Conservation (phyloP, 176 grass and related monocot species). For the Carex pumila region DNA sequence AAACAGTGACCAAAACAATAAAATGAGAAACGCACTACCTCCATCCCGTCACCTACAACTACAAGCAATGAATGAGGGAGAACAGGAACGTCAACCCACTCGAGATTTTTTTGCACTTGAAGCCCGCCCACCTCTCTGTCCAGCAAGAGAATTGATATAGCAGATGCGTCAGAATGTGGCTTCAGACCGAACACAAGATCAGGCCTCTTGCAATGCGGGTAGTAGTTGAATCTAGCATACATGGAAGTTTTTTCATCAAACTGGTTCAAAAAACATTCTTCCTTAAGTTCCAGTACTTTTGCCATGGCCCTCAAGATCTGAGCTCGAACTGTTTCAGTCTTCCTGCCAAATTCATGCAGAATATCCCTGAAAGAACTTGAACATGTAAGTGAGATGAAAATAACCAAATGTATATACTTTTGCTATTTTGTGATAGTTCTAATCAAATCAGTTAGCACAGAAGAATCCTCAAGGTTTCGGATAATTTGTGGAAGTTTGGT, state of each 20-base stretch:
- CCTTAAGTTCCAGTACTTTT: conserved; percentile 11
- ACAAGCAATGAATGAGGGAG: conserved; percentile 30
- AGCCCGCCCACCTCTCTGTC: conserved; percentile 46
- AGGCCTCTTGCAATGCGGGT: conserved; percentile 39
- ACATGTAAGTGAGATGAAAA: not conserved
- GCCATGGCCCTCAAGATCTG: conserved; percentile 32
- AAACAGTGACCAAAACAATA: not conserved
- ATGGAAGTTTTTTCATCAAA: conserved; percentile 20
- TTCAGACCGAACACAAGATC: conserved; percentile 58
- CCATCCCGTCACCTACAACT: conserved; percentile 41
- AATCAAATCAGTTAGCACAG: not conserved
- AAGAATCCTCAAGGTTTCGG: not conserved
- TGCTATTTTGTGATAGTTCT: not conserved
- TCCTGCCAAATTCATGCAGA: conserved; percentile 32
- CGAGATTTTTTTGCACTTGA: conserved; percentile 26
- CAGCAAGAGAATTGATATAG: conserved; percentile 40
- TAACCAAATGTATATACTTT: not conserved
- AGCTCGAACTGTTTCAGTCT: conserved; percentile 13
- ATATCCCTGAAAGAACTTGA: not conserved
- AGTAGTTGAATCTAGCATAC: conserved; percentile 33
- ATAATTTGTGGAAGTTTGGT: not conserved
- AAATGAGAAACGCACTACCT: conserved; percentile 15
- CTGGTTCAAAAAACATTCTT: conserved; percentile 16
- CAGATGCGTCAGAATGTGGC: conserved; percentile 58
- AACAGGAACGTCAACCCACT: conserved; percentile 36